A percentile compares a stretch with the other conserved stretches of the same genome.
phyloP scores from a whole-genome alignment of 2,329 filamentous ascomycete species.

The Talaromyces sp. region DNA sequence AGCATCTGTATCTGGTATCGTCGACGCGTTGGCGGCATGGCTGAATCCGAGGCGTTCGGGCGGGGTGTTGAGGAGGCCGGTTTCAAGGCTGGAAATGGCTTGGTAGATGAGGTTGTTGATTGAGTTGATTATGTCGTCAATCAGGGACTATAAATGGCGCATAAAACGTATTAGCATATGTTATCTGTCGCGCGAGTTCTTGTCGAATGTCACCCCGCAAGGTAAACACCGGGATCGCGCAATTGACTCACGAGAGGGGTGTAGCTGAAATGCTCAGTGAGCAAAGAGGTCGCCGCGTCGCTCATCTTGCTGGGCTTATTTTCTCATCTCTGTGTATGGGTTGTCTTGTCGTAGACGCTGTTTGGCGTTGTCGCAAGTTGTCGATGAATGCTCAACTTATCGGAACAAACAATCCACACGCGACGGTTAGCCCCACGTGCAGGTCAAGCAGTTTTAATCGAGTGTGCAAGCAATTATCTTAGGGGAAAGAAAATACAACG shows the following conservation, averaged over 20 bases:
- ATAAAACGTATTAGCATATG: constrained; percentile 4
- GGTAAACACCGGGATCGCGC: constrained; percentile 12
- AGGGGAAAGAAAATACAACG: background rate
- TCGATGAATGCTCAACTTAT: background rate
- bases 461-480: background rate
- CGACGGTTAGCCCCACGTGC: background rate
- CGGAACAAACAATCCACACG: background rate
- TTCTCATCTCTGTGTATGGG: background rate
- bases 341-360: background rate
- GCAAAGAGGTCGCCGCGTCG: constrained; percentile 51
- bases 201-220: background rate
- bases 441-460: background rate
- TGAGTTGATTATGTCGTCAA: constrained; percentile 97
- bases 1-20: constrained; percentile 41
- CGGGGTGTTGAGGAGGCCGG: constrained; percentile 67
- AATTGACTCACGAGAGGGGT: constrained; percentile 68
- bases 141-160: constrained; percentile 60
- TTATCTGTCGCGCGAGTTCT: background rate
- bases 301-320: constrained; percentile 25
- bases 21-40: constrained; percentile 37
- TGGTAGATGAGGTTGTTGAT: constrained; percentile 90
- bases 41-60: constrained; percentile 77
- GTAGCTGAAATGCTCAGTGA: constrained; percentile 94
- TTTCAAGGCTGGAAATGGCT: constrained; percentile 81
- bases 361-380: background rate